Conservation (phyloP, 257 asterid species). For the Coffea canephora region DNA sequence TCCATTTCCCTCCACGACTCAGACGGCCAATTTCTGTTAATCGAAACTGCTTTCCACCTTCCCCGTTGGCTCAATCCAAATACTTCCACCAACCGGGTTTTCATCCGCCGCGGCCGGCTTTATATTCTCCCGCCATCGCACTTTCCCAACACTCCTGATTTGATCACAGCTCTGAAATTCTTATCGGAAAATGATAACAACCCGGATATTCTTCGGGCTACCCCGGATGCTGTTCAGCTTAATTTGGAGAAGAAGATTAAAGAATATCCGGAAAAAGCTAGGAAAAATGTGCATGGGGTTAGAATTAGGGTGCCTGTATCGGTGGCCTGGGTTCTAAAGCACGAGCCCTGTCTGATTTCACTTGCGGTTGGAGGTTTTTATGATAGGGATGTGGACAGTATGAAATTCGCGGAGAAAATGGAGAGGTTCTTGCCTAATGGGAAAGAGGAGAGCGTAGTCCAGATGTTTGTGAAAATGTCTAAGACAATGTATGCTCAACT, state of each 20-base stretch:
- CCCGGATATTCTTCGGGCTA: slow-evolving; percentile 27
- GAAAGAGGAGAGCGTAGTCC: slow-evolving; percentile 69
- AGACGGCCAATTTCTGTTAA: slow-evolving; percentile 80
- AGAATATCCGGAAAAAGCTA: slow-evolving; percentile 66
- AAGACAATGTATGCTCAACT: slow-evolving; percentile 96
- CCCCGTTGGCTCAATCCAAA: slow-evolving; percentile 90
- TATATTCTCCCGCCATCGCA: slow-evolving; percentile 52
- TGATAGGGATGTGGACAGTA: slow-evolving; percentile 82
- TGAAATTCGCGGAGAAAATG: slow-evolving; percentile 81
- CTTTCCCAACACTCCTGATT: slow-evolving; percentile 41
- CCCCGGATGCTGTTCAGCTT: slow-evolving; percentile 60
- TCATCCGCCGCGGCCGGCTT: slow-evolving; percentile 64
- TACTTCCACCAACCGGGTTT: slow-evolving; percentile 67
- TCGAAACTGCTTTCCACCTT: slow-evolving; percentile 82
- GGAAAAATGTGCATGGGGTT: slow-evolving; percentile 57
- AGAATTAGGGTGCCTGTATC: slow-evolving; percentile 65
- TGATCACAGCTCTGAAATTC: slow-evolving; percentile 47
- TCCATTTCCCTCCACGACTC: slow-evolving; percentile 76
- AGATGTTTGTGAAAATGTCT: slow-evolving; percentile 66
- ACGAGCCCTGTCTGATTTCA: slow-evolving; percentile 63
- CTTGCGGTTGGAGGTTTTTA: slow-evolving; percentile 87
- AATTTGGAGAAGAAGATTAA: slow-evolving; percentile 59
- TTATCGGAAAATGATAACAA: slow-evolving; percentile 21
- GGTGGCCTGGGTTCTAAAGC: slow-evolving; percentile 76
- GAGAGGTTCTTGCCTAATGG: slow-evolving; percentile 66